These are phyloP conservation scores for Aspergillus kassunensis DNA, from an alignment of 495 filamentous ascomycete species.

Conservation along the genomic window DNA sequence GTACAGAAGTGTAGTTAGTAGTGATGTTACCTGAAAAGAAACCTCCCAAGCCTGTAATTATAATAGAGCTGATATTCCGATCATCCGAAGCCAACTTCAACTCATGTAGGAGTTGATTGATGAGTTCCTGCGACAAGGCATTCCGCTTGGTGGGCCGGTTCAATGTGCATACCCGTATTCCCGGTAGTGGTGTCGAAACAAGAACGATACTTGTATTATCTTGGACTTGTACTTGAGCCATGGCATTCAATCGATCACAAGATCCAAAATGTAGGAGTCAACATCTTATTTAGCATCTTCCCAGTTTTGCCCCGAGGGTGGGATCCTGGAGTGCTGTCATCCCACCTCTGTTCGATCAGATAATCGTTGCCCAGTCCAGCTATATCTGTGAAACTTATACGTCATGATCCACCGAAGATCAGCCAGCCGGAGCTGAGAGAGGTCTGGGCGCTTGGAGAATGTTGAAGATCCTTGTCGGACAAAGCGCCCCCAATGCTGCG, in stretches of 20 bases:
- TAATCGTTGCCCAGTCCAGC: no score
- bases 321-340: no score
- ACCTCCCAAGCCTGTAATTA: not conserved
- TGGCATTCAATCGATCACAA: not conserved
- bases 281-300: no score
- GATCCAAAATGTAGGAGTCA: not conserved
- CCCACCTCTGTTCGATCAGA: no score
- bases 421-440: no score
- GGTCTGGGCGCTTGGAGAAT: no score
- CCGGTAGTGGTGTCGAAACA: not conserved
- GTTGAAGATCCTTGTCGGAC: no score
- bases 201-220: not conserved
- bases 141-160: constrained; percentile 5
- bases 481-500: no score
- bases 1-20: no score
- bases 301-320: no score
- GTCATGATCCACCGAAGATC: no score
- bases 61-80: not conserved
- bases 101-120: not conserved
- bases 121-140: constrained; percentile 3
- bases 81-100: not conserved
- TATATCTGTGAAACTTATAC: no score
- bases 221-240: not conserved
- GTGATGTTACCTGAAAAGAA: constrained; percentile 11
- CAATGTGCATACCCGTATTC: not conserved